phyloP scores from a whole-genome alignment of 2,329 filamentous ascomycete species.

The Diaporthe aspalathi region DNA sequence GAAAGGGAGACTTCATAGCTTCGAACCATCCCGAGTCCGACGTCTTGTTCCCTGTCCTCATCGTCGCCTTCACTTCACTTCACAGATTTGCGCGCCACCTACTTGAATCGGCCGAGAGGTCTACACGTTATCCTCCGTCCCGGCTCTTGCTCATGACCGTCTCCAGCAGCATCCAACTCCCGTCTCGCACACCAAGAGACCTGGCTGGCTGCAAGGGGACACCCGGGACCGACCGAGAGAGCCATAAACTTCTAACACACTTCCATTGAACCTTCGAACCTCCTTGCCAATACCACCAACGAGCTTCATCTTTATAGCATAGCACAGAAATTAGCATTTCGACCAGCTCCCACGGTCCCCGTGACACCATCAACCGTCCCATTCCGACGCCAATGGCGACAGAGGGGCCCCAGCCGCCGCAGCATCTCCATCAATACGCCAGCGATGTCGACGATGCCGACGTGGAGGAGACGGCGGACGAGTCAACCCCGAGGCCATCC shows the following conservation, averaged over 20 bases:
- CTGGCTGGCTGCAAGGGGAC: neutral
- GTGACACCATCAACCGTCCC: neutral
- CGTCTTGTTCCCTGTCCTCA: neutral
- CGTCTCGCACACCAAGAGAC: neutral
- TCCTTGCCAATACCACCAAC: neutral
- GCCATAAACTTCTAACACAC: neutral
- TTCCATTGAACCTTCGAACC: neutral
- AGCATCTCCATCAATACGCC: conserved; percentile 61
- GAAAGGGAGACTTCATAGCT: conserved; percentile 38
- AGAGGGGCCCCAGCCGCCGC: conserved; percentile 43
- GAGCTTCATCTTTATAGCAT: conserved; percentile 2
- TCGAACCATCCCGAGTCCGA: conserved; percentile 2
- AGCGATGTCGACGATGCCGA: conserved; percentile 79
- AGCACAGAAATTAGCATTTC: neutral
- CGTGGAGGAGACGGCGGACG: conserved; percentile 87
- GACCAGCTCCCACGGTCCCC: conserved; percentile 44
- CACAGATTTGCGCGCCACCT: neutral
- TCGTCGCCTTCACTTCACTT: neutral
- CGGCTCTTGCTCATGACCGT: neutral
- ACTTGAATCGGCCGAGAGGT: neutral
- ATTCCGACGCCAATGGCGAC: conserved; percentile 33
- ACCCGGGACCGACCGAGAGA: neutral
- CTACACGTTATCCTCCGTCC: neutral
- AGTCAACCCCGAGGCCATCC: conserved; percentile 60
- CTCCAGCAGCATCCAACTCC: neutral